Evolutionary conservation across 2,329 filamentous ascomycete species (phyloP).

Genomic region (Rosellinia necatrix): DNA sequence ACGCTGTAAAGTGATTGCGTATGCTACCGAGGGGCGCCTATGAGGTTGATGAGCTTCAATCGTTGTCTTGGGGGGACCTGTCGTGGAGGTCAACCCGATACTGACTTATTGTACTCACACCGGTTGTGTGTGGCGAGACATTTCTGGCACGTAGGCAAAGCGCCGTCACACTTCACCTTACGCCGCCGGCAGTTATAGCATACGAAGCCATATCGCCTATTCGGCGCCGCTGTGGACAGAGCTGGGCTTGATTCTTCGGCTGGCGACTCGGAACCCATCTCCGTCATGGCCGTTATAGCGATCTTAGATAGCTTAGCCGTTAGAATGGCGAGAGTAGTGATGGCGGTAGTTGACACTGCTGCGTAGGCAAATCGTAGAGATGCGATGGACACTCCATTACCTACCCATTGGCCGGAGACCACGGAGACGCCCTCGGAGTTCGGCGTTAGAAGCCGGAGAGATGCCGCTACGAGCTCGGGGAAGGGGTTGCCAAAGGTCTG

Average conservation of each 20-base stretch:
- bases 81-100: neutral
- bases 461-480: neutral
- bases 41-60: constrained; percentile 1
- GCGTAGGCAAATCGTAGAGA: too few species aligned
- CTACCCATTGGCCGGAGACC: too few species aligned
- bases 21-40: constrained; percentile 2
- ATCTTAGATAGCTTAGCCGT: too few species aligned
- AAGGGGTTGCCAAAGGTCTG: too few species aligned
- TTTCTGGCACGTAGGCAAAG: constrained; percentile 1
- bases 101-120: constrained; percentile 1
- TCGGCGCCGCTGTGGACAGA: neutral
- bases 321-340: too few species aligned
- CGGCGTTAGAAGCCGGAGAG: neutral
- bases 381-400: too few species aligned
- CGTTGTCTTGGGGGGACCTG: too few species aligned
- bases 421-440: neutral
- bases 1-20: neutral
- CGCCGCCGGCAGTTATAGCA: constrained; percentile 5
- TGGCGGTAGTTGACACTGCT: too few species aligned
- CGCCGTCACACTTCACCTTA: constrained; percentile 3
- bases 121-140: neutral
- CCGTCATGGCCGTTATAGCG: too few species aligned
- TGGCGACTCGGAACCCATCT: neutral
- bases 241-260: neutral
- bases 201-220: constrained; percentile 3